These are phyloP conservation scores for Geoglossum glabrum DNA, from an alignment of 495 filamentous ascomycete genomes.

Conservation along the genomic window DNA sequence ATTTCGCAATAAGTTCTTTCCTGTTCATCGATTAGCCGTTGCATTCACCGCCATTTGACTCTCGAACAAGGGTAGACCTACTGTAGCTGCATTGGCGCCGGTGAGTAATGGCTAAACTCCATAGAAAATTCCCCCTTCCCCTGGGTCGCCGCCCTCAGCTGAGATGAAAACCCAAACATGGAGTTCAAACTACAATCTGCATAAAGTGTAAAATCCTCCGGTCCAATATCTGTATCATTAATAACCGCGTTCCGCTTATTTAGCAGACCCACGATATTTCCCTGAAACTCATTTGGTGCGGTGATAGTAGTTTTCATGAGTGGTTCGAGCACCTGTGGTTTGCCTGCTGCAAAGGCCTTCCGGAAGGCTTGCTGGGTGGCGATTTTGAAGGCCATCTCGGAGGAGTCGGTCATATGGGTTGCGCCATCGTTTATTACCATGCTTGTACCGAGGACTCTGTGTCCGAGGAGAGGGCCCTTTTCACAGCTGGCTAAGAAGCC, in stretches of 20 bases:
- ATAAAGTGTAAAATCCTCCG: slow-evolving; percentile 86
- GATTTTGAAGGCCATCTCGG: slow-evolving; percentile 94
- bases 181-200: slow-evolving; percentile 83
- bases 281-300: slow-evolving; percentile 94
- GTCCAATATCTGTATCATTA: slow-evolving; percentile 83
- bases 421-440: slow-evolving; percentile 96
- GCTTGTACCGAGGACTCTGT: slow-evolving; percentile 69
- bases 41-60: not conserved
- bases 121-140: slow-evolving; percentile 98
- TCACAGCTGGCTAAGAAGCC: slow-evolving; percentile 72
- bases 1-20: slow-evolving; percentile 75
- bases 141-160: slow-evolving; percentile 84
- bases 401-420: slow-evolving; percentile 95
- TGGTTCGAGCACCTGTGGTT: slow-evolving; percentile 74
- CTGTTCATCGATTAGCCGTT: slow-evolving; percentile 17
- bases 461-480: slow-evolving; percentile 81
- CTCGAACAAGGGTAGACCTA: slow-evolving; percentile 25
- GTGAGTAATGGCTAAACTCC: slow-evolving; percentile 93
- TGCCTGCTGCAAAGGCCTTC: slow-evolving; percentile 67
- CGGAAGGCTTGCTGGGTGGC: slow-evolving; percentile 94
- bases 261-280: slow-evolving; percentile 78
- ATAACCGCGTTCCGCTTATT: slow-evolving; percentile 95
- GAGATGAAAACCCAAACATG: slow-evolving; percentile 92
- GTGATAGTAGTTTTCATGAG: slow-evolving; percentile 96
- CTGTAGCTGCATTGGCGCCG: slow-evolving; percentile 78